Evolutionary conservation across 495 filamentous ascomycete species (phyloP), one percentile per base, ranked within the genome.

Genomic region (Entonaema liquescens): DNA sequence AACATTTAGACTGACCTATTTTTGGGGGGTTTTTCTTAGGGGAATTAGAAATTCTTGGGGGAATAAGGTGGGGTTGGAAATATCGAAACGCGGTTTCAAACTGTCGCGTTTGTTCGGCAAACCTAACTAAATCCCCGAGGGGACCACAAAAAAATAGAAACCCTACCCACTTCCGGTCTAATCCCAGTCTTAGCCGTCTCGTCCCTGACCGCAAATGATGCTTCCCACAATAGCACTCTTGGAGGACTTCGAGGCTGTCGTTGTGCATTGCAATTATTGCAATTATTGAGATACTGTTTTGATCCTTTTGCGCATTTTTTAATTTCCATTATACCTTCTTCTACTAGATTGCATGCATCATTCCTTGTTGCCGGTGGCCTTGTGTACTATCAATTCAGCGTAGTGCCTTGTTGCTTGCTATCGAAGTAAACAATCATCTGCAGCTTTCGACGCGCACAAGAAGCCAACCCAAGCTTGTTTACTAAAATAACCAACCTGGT

Each of bases 161-260:
- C 65, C 70, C 70, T 72, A 68, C 65, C 60, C 38, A 65, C 38
- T 36, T 60, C 65, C 53, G 62, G 62, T 57, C 36, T 55, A 50
- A 66, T 73, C 65, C 70, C 25, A 58, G 62, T 28, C 28, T 66
- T 62, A 35, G 57, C 62, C 70, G 47, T 17, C 33, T 66, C 28
- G 52, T 61, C 55, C 36, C 68, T 73, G 70, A 73, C 65, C 70
- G 70, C 70, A 73, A 73, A 61, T 65, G 53, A 62, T 58, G 62
- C 64, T 38, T 58, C 36, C 19, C 17, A 65, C 52, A 47, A 56
- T 67, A 64, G 35, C 35, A 62, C 62, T 66, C 49, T 64, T 59
- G 61, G 63, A 68, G 21, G 36, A 57, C 70, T 65, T 65, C 61
- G 65, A 36, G 19, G 36, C 57, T 13, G 36, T 54, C 29, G 5